Conservation (phyloP, 1,284 basidiomycete species). For the Sanghuangporus sanghuang region DNA sequence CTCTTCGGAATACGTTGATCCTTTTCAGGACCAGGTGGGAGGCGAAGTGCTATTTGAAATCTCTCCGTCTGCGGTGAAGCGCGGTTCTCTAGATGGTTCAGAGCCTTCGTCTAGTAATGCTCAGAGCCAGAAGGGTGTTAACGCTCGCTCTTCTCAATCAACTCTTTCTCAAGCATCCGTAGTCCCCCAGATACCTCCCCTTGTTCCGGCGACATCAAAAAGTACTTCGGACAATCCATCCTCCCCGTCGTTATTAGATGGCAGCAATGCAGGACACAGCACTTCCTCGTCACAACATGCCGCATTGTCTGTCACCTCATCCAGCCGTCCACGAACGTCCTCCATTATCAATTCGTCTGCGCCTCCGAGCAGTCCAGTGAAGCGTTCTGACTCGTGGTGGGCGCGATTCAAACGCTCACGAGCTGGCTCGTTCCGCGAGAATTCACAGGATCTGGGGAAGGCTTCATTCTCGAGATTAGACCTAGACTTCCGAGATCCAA, state of each 20-base stretch:
- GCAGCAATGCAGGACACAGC: not conserved
- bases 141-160: constrained; percentile 27
- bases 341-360: constrained; percentile 16
- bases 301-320: not conserved
- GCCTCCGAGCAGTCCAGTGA: constrained; percentile 13
- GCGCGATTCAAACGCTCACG: constrained; percentile 13
- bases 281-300: constrained; percentile 7
- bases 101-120: not conserved
- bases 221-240: constrained; percentile 2
- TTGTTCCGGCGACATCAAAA: not conserved
- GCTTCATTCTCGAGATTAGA: constrained; percentile 1
- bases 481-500: constrained; percentile 65
- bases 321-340: constrained; percentile 13
- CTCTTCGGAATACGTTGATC: constrained; percentile 41
- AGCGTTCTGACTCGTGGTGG: constrained; percentile 22
- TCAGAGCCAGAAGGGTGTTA: not conserved
- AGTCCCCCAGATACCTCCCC: not conserved
- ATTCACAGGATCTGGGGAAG: not conserved
- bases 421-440: constrained; percentile 14
- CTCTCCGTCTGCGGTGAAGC: constrained; percentile 21
- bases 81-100: not conserved
- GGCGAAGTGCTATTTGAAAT: constrained; percentile 29
- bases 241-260: not conserved
- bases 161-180: not conserved
- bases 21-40: constrained; percentile 45